phyloP scores from a whole-genome alignment of 148 eudicot genomes.

The Gaultheria prostrata region DNA sequence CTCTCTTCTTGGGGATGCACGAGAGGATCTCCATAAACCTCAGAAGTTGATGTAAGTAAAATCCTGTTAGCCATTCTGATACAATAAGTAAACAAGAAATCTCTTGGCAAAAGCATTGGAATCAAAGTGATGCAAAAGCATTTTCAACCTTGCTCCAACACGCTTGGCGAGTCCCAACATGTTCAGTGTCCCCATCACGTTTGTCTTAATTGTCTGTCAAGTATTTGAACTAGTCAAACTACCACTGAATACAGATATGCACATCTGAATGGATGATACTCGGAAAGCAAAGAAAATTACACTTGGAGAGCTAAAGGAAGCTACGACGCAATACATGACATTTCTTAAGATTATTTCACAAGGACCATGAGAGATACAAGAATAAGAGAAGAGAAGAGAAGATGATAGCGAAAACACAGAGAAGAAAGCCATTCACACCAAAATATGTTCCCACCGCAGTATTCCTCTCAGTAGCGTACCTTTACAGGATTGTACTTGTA shows the following conservation, averaged over 20 bases:
- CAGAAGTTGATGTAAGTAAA: constrained; percentile 91
- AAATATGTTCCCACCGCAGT: background rate
- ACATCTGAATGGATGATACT: background rate
- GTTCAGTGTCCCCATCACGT: constrained; percentile 95
- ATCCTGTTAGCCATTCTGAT: constrained; percentile 46
- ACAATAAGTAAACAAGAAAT: background rate
- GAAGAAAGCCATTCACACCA: background rate
- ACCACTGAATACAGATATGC: background rate
- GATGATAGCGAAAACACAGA: too few species aligned
- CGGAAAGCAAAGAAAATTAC: background rate
- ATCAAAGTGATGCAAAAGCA: background rate
- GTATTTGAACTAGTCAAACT: background rate
- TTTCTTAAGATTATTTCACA: background rate
- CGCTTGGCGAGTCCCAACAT: constrained; percentile 99
- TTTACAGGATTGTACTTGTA: constrained; percentile 97
- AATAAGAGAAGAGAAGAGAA: too few species aligned
- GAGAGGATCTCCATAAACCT: constrained; percentile 98
- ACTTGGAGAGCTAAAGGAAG: background rate
- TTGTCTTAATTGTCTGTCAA: constrained; percentile 91
- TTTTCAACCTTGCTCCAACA: constrained; percentile 82
- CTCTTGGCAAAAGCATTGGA: background rate
- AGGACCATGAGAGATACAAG: too few species aligned
- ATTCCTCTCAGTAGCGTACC: constrained; percentile 31
- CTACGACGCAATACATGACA: background rate
- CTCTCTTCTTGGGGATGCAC: constrained; percentile 88